Percentiles rank a stretch among this genome's conserved stretches.
Evolutionary conservation across 768 basidiomycete genomes (phyloP).

Genomic region (Leucosporidium creatinivorum): DNA sequence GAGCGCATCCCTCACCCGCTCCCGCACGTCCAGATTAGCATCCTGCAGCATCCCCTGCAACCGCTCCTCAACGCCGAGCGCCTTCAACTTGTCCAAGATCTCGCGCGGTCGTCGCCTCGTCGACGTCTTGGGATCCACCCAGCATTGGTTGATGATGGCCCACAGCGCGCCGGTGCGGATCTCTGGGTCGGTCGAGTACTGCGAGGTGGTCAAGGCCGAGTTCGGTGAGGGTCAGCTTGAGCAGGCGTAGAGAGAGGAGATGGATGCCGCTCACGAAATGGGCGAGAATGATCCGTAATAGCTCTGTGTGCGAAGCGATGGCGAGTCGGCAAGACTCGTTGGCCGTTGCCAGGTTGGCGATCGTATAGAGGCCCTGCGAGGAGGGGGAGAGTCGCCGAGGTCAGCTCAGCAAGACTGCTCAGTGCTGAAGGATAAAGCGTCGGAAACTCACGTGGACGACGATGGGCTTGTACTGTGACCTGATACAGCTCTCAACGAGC

Average conservation of each 20-base stretch:
- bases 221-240: background rate
- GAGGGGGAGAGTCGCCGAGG: background rate
- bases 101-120: constrained; percentile 6
- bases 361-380: constrained; percentile 27
- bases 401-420: background rate
- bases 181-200: constrained; percentile 17
- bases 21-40: constrained; percentile 33
- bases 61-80: constrained; percentile 32
- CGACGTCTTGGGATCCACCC: constrained; percentile 1
- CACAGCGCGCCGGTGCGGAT: constrained; percentile 33
- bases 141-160: constrained; percentile 32
- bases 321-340: constrained; percentile 25
- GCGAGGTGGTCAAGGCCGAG: background rate
- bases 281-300: constrained; percentile 19
- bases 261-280: constrained; percentile 25
- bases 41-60: constrained; percentile 31
- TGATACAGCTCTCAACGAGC: constrained; percentile 2
- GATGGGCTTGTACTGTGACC: background rate
- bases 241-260: background rate
- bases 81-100: constrained; percentile 28
- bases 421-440: background rate
- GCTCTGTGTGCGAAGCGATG: constrained; percentile 22
- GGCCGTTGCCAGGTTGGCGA: constrained; percentile 33
- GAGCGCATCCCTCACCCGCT: constrained; percentile 29
- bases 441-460: constrained; percentile 18